These are phyloP conservation scores for Aspergillus arachidicola DNA, from an alignment of 2,329 filamentous ascomycete genomes.

Conservation along the genomic window DNA sequence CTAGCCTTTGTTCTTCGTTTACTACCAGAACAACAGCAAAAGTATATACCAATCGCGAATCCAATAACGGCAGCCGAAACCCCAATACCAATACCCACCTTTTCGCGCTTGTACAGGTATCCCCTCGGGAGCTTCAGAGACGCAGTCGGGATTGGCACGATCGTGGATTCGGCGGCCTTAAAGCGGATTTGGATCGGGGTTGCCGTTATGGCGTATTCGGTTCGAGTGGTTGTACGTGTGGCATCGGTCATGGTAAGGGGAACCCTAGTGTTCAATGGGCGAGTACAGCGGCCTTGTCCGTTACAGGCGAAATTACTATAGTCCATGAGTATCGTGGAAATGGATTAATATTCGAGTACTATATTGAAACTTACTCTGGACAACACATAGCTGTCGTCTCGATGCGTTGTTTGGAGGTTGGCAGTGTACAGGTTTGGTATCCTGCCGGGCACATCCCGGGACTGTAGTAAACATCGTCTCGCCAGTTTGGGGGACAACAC, in stretches of 20 bases:
- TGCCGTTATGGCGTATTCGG: constrained; percentile 10
- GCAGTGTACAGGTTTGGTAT: constrained; percentile 16
- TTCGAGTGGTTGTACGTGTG: constrained; percentile 8
- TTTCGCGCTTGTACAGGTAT: constrained; percentile 11
- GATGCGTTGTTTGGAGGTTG: constrained; percentile 14
- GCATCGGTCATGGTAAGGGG: constrained; percentile 13
- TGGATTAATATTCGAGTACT: rapidly evolving
- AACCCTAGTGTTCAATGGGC: constrained; percentile 7
- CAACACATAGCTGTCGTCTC: constrained; percentile 20
- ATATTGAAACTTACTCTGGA: constrained; percentile 5
- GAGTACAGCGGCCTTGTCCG: not conserved
- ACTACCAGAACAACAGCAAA: not conserved
- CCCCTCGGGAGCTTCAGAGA: constrained; percentile 4
- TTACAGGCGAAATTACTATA: not conserved
- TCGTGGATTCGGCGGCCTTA: constrained; percentile 14
- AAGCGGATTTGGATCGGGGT: constrained; percentile 21
- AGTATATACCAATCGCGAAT: not conserved
- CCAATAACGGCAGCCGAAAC: constrained; percentile 1
- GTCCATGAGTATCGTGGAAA: not conserved
- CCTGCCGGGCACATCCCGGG: constrained; percentile 17
- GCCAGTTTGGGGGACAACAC: constrained; percentile 17
- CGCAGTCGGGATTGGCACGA: constrained; percentile 12
- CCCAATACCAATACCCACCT: constrained; percentile 14
- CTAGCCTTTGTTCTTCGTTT: not conserved
- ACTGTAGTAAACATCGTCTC: constrained; percentile 16